A percentile compares a stretch with the other conserved stretches of the same genome.
Conservation (phyloP, 2,329 filamentous ascomycete genomes). For the Penicillium sp. region DNA sequence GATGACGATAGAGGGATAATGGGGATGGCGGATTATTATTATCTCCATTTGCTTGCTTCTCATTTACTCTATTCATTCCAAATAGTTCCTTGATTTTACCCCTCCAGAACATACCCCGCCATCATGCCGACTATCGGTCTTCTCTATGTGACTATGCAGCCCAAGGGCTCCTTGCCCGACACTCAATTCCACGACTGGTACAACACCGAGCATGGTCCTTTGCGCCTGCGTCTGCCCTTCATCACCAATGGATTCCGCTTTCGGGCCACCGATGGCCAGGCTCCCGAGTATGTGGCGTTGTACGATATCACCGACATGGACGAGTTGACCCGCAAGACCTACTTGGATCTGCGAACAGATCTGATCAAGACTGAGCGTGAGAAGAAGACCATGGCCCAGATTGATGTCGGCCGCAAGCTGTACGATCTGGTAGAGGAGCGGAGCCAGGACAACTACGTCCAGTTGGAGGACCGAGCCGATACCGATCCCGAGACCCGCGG, state of each 20-base stretch:
- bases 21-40: not conserved
- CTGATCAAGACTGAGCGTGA: conserved; percentile 59
- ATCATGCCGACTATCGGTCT: conserved; percentile 59
- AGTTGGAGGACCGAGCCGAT: conserved; percentile 61
- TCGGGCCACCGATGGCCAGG: conserved; percentile 60
- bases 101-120: not conserved
- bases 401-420: conserved; percentile 68
- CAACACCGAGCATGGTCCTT: conserved; percentile 87
- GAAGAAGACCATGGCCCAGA: conserved; percentile 61
- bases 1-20: conserved; percentile 3
- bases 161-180: conserved; percentile 62
- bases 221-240: conserved; percentile 71
- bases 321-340: conserved; percentile 65
- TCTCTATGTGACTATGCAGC: conserved; percentile 85
- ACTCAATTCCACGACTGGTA: conserved; percentile 88
- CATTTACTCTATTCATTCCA: not conserved
- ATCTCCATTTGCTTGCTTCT: not conserved
- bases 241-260: conserved; percentile 79
- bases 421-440: conserved; percentile 65
- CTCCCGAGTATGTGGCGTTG: conserved; percentile 71
- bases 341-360: conserved; percentile 54
- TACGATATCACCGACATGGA: conserved; percentile 80
- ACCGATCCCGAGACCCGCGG: conserved; percentile 54
- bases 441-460: conserved; percentile 57
- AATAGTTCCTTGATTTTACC: not conserved